Evolutionary conservation across 345 rosid species (phyloP).

Genomic region (Viola odorata): DNA sequence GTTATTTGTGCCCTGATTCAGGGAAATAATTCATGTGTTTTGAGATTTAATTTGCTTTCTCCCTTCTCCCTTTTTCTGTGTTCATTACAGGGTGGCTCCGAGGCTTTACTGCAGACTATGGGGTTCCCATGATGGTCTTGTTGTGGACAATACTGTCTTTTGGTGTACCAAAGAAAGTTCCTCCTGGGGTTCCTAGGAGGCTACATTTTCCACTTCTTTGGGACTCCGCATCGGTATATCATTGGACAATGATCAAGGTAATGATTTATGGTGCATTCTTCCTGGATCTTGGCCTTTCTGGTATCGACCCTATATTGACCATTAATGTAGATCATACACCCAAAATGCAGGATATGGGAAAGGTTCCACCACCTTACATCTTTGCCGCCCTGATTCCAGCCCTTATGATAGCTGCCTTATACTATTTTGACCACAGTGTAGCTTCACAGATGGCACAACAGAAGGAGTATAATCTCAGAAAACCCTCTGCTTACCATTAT

Average conservation of each 20-base stretch:
- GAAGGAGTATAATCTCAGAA: conserved; percentile 67
- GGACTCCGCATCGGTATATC: conserved; percentile 59
- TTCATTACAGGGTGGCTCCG: conserved; percentile 53
- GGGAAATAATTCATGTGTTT: background rate
- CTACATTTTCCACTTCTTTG: conserved; percentile 72
- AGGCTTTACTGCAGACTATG: conserved; percentile 68
- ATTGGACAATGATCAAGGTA: conserved; percentile 86
- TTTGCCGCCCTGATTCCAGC: conserved; percentile 73
- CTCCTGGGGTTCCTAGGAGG: conserved; percentile 63
- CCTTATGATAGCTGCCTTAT: conserved; percentile 76
- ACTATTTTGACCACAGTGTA: conserved; percentile 88
- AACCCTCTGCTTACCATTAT: conserved; percentile 79
- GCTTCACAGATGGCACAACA: conserved; percentile 90
- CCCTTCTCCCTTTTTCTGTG: background rate
- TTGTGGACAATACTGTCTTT: conserved; percentile 62
- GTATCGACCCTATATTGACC: too few species aligned
- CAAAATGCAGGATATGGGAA: conserved; percentile 65
- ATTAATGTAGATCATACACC: background rate
- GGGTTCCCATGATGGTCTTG: conserved; percentile 74
- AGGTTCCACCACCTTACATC: conserved; percentile 61
- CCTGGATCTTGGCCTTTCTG: too few species aligned
- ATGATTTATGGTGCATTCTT: background rate
- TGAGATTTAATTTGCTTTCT: background rate
- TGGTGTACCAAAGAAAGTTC: conserved; percentile 36
- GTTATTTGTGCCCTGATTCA: too few species aligned